Evolutionary conservation across 2,329 filamentous ascomycete species (phyloP).

Genomic region (Cordyceps farinosa): DNA sequence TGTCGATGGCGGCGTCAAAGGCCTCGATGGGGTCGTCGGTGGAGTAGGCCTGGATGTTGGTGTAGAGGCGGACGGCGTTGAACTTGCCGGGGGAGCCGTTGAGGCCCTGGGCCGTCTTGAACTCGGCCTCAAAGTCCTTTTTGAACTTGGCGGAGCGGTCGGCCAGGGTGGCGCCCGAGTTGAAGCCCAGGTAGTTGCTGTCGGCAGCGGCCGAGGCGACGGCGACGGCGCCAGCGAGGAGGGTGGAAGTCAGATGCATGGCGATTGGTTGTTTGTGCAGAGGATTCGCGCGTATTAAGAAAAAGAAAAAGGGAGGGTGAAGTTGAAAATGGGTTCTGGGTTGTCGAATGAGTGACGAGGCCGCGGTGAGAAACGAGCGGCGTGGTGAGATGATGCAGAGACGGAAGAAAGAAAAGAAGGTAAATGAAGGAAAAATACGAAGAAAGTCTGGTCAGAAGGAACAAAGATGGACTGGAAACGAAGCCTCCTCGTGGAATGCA

Average conservation of each 20-base stretch:
- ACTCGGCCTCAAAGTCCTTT: constrained; percentile 46
- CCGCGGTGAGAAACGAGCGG: constrained; percentile 1
- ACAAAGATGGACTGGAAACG: not conserved
- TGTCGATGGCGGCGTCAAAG: constrained; percentile 65
- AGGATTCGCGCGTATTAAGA: not conserved
- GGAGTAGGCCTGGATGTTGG: constrained; percentile 61
- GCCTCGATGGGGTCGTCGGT: constrained; percentile 77
- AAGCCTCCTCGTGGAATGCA: not conserved
- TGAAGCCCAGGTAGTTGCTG: constrained; percentile 52
- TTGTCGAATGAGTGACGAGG: constrained; percentile 14
- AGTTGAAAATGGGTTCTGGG: not conserved
- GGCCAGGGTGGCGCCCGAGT: constrained; percentile 45
- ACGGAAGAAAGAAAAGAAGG: not conserved
- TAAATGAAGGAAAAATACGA: not conserved
- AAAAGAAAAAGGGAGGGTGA: not conserved
- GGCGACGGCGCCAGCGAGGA: constrained; percentile 39
- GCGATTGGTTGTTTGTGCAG: constrained; percentile 20
- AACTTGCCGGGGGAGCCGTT: constrained; percentile 50
- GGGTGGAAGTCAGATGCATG: constrained; percentile 40
- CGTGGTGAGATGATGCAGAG: constrained; percentile 10
- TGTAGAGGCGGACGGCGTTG: constrained; percentile 62
- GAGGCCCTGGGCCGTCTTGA: constrained; percentile 37
- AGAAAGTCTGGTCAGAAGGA: not conserved
- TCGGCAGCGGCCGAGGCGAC: constrained; percentile 33
- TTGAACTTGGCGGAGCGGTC: constrained; percentile 51